Base-by-base conservation (phyloP, 345 rosid genomes). In the Gossypium rotundifolium region DNA sequence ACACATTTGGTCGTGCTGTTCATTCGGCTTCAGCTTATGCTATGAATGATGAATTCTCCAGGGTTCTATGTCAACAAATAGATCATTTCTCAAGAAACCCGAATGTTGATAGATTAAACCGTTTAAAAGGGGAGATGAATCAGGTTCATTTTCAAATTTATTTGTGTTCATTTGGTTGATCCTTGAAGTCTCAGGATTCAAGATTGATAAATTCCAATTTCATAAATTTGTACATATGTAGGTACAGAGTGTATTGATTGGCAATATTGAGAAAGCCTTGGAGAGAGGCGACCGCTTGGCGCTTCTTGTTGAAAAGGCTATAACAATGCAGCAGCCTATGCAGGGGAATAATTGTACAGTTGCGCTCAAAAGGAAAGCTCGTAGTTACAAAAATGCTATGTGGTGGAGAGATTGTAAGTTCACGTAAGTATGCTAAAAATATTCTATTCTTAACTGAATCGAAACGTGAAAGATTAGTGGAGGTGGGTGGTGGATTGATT, bases 41-140 rank as follows among this genome's bases (percentile, higher is more conserved):
- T 23, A 86, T 86, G 91, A 86, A 88, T 44, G 87, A 84, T 18
- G 91, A 88, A 18, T 88, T 88, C 48, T 88, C 85, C 4, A 71
- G 89, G 75, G 64, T 85, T 17, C 46, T 86, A 57, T 67, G 87
- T 76, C 88, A 79, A 22, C 86, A 81, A 79, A 85, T 88, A 80
- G 85, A 86, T 0, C 74, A 81, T 68, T 85, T 66, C 61, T 84
- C 87, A 7, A 83, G 59, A 44, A 81, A 84, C 57, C 89, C 82
- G 0, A 74, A 75, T 69, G 87, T 83, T 3, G 85, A 88, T 55
- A 83, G 84, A 55, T 48, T 84, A 17, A 80, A 80, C 65, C 81
- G 87, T 17, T 69, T 88, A 75, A 80, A 77, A 71, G 87, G 84
- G 52, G 91, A 88, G 83, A 86, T 88, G 88, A 77, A 79, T 45